These are phyloP conservation scores for Lagenaria siceraria DNA, from an alignment of 306 rosid species.

Conservation along the genomic window DNA sequence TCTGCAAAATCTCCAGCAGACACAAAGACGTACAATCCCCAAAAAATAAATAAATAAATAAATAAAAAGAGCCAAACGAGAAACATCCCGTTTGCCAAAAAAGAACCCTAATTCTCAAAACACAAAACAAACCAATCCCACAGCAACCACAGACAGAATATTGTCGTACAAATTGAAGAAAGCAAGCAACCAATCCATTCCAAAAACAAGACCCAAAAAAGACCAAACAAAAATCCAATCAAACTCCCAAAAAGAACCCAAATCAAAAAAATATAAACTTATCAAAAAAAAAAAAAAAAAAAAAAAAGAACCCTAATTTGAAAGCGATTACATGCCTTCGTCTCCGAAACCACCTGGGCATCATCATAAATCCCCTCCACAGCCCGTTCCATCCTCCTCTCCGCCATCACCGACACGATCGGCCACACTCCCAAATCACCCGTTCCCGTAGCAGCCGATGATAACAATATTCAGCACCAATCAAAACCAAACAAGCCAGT, in stretches of 20 bases:
- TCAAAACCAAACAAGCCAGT: not conserved
- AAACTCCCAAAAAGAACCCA: not conserved
- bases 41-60: too few relatives aligned
- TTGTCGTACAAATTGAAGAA: constrained; percentile 11
- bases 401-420: constrained; percentile 20
- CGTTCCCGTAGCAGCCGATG: not conserved
- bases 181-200: not conserved
- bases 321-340: constrained; percentile 38
- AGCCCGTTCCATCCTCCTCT: constrained; percentile 17
- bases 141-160: constrained; percentile 11
- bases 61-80: too few relatives aligned
- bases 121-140: constrained; percentile 24
- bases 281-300: not conserved
- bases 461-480: not conserved
- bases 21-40: not conserved
- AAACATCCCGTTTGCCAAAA: not conserved
- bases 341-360: constrained; percentile 19
- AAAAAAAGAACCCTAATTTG: constrained; percentile 25
- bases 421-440: constrained; percentile 13
- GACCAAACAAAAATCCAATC: not conserved
- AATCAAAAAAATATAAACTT: not conserved
- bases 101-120: constrained; percentile 15
- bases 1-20: not conserved
- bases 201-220: not conserved
- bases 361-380: constrained; percentile 33